Evolutionary conservation across 345 rosid species (phyloP).

Genomic region (Corymbia maculata): DNA sequence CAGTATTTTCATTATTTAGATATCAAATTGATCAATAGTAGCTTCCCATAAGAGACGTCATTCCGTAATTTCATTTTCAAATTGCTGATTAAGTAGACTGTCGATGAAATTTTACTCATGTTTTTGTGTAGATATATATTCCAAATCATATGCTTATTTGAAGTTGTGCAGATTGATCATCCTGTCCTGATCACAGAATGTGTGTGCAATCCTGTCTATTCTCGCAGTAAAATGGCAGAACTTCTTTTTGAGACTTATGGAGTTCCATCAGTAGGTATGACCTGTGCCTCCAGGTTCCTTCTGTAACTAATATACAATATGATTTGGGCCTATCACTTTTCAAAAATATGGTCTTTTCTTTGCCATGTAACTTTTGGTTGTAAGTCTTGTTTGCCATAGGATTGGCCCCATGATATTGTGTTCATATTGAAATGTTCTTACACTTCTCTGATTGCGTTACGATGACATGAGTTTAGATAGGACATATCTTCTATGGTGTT

Average conservation of each 20-base stretch:
- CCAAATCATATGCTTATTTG: neutral
- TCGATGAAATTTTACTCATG: neutral
- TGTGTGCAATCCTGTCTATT: constrained; percentile 83
- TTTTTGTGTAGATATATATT: neutral
- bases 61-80: neutral
- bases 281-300: neutral
- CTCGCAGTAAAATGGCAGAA: constrained; percentile 98
- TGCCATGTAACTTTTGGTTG: neutral
- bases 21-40: neutral
- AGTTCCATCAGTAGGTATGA: constrained; percentile 88
- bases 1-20: neutral
- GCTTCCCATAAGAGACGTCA: neutral
- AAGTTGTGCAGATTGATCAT: constrained; percentile 68
- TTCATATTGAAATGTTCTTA: neutral
- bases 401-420: neutral
- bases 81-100: neutral
- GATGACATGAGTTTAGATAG: neutral
- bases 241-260: constrained; percentile 95
- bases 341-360: neutral
- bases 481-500: neutral
- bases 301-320: neutral
- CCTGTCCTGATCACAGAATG: constrained; percentile 92
- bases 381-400: neutral
- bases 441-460: neutral
- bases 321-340: neutral